Base-by-base conservation (phyloP, 148 eudicot species). In the Diospyros kaki region DNA sequence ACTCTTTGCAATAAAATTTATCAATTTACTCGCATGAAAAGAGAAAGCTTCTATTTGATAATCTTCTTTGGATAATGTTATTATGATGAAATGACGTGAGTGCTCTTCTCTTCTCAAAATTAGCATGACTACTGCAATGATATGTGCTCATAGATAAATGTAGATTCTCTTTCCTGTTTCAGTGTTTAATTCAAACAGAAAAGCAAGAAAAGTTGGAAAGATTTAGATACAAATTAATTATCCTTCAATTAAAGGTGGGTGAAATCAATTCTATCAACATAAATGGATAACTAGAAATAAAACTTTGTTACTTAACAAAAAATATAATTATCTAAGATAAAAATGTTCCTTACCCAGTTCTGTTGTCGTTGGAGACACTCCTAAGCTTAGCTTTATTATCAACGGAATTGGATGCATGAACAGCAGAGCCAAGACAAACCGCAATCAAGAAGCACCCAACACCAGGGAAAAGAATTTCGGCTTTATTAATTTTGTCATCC, bases 381-480 rank as follows among this genome's bases (percentile, higher is more conserved):
- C 50, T 53, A 64, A 93, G 97, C 77, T 91, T 91, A 46, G 71
- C 81, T 81, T 67, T 75, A 71, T 91, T 88, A 81, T 94, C 98
- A 73, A 75, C 76, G 4, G 86, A 76, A 73, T 89, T 90, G 69
- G 91, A 89, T 45, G 86, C 75, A 74, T 94, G 97, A 55, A 94
- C 90, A 48, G 83, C 79, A 38, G 94, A 85, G 41, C 93, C 98
- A 13, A 94, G 78, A 63, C 86, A 85, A 66, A 89, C 98, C 50
- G 97, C 98, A 66, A 89, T 74, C 79, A 94, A 73, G 78, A 94
- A 94, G 80, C 97, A 94, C 4, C 79, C 94, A 67, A 90, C 98
- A 15, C 97, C 98, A 41, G 98, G 81, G 78, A 94, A 94, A 67
- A 94, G 93, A 77, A 94, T 82, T 83, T 86, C 85, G 15, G 98